Base-by-base conservation (phyloP, 257 asterid species). In the Prunella vulgaris region DNA sequence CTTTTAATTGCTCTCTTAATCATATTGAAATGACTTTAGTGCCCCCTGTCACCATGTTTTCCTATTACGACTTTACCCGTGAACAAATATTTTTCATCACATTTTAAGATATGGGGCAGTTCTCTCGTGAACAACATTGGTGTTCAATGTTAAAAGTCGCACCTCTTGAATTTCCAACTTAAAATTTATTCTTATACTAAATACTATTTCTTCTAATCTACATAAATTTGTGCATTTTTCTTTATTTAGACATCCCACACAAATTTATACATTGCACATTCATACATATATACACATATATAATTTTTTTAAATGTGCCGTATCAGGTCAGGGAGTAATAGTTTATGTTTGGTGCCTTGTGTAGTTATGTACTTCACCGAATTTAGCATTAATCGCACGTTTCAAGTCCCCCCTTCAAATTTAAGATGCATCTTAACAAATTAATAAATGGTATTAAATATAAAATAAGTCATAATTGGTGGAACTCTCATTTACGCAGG, bases 401-500 rank as follows among this genome's bases (percentile, higher is more conserved):
- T 18, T 20, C 13, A 52, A 7, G 7, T 52, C 60, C 2, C 60
- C 30, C 25, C n/a, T 51, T 20, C 14, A 7, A 51, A 17, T 51
- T 17, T 5, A 2, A 49, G 56, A 49, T 49, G 10, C 42, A 35
- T 35, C 12, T 35, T 35, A 35, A 0, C 12, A 7, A 9, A 35
- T 35, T 35, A 35, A 35, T 35, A 35, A 35, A 35, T 35, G 12
- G 42, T 35, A 35, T 35, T 35, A 35, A 35, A 35, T 7, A 7
- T 9, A 35, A 35, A 20, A 51, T 28, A 28, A 25, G 3, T 25
- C 14, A 37, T 57, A 4, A 58, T 27, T 59, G 44, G 14, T 59
- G 42, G 30, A 60, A 32, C 5, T 15, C 38, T 62, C 10, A 62
- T 37, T 20, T 10, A 62, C 33, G 37, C 27, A 93, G 99, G 87